These are phyloP conservation scores for Blastocystis sp. DNA, from an alignment of 352 stramenopile genomes.

Conservation along the genomic window DNA sequence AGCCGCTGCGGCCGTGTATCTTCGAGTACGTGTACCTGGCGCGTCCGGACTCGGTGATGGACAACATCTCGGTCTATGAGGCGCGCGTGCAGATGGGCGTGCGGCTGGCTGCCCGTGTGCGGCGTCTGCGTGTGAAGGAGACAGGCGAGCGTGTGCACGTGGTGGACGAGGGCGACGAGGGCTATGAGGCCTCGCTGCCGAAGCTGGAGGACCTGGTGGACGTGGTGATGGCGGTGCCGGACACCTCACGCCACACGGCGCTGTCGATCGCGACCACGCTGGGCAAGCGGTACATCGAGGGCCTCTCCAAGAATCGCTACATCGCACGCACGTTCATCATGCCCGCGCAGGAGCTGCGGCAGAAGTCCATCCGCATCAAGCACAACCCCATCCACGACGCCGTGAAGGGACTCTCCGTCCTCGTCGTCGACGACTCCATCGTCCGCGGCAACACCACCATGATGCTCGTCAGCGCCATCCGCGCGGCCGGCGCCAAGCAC, in stretches of 20 bases:
- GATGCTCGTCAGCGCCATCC: slow-evolving; percentile 84
- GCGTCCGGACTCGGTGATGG: slow-evolving; percentile 92
- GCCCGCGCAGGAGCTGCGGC: slow-evolving; percentile 83
- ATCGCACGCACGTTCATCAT: slow-evolving; percentile 92
- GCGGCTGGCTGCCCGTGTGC: slow-evolving; percentile 88
- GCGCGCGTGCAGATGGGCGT: slow-evolving; percentile 90
- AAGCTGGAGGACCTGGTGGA: slow-evolving; percentile 86
- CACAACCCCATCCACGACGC: slow-evolving; percentile 85
- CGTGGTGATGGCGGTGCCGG: slow-evolving; percentile 94
- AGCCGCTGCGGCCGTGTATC: slow-evolving; percentile 83
- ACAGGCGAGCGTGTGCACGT: slow-evolving; percentile 70
- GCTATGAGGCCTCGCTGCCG: slow-evolving; percentile 79
- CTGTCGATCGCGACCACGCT: slow-evolving; percentile 72
- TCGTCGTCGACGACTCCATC: slow-evolving; percentile 97
- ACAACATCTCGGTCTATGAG: slow-evolving; percentile 93
- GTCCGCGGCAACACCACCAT: slow-evolving; percentile 91
- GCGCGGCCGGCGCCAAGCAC: slow-evolving; percentile 87
- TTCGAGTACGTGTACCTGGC: slow-evolving; percentile 99
- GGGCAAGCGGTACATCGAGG: slow-evolving; percentile 82
- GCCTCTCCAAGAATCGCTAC: slow-evolving; percentile 98
- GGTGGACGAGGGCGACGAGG: slow-evolving; percentile 92
- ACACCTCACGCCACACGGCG: slow-evolving; percentile 87
- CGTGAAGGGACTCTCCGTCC: slow-evolving; percentile 83
- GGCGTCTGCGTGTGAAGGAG: slow-evolving; percentile 77
- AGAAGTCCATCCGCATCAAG: slow-evolving; percentile 95